Evolutionary conservation across 2,329 filamentous ascomycete genomes (phyloP).

Genomic region (Venturiaceae sp.): DNA sequence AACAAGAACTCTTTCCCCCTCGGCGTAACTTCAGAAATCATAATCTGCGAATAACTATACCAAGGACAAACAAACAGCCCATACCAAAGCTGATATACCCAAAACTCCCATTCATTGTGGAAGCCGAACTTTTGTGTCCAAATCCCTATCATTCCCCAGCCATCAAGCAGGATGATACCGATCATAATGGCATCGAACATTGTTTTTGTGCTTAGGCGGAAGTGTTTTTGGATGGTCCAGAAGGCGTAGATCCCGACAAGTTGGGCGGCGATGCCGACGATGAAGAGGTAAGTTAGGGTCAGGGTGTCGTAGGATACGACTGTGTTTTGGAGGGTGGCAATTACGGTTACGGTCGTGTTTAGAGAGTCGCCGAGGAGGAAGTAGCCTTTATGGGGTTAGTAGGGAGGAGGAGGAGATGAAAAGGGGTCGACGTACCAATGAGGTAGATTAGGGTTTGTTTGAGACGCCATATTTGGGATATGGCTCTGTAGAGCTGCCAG

Average conservation of each 20-base stretch:
- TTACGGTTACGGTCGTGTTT: slow-evolving; percentile 61
- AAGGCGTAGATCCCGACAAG: slow-evolving; percentile 52
- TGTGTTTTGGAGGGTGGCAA: slow-evolving; percentile 54
- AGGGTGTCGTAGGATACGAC: slow-evolving; percentile 57
- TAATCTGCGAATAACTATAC: slow-evolving; percentile 62
- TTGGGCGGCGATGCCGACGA: slow-evolving; percentile 56
- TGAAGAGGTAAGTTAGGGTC: slow-evolving; percentile 54
- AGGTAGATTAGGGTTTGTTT: slow-evolving; percentile 59
- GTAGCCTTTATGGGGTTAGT: slow-evolving; percentile 33
- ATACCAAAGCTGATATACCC: slow-evolving; percentile 45
- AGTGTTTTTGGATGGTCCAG: slow-evolving; percentile 52
- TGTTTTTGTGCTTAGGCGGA: slow-evolving; percentile 50
- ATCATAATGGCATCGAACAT: slow-evolving; percentile 60
- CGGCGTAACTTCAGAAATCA: slow-evolving; percentile 61
- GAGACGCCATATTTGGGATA: slow-evolving; percentile 51
- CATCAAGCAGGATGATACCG: slow-evolving; percentile 50
- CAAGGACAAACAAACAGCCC: slow-evolving; percentile 59
- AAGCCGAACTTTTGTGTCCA: slow-evolving; percentile 46
- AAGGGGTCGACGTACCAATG: slow-evolving; percentile 32
- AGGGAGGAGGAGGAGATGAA: background rate
- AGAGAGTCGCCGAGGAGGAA: slow-evolving; percentile 61
- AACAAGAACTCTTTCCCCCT: slow-evolving; percentile 61
- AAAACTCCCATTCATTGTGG: slow-evolving; percentile 44
- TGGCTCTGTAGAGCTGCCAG: slow-evolving; percentile 50
- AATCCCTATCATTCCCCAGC: slow-evolving; percentile 50